phyloP scores from a whole-genome alignment of 371 early-diverging fungal genomes.

The Syncephalastrum sp. region DNA sequence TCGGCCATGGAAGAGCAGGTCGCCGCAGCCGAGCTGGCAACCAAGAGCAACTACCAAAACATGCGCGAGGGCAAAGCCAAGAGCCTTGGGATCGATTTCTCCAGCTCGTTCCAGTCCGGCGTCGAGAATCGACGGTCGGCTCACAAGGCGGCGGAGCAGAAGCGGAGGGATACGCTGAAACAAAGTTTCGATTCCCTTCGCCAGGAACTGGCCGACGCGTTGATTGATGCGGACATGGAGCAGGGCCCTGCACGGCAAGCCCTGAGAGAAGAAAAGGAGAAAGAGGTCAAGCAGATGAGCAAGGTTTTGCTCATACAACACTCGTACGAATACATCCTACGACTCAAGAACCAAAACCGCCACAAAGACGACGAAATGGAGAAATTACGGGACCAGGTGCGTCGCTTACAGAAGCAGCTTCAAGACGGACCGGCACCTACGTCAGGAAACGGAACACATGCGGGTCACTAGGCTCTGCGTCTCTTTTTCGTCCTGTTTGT shows the following conservation, averaged over 20 bases:
- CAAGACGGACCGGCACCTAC: constrained; percentile 24
- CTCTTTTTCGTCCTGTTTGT: constrained; percentile 2
- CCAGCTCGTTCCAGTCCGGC: constrained; percentile 67
- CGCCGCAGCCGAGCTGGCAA: constrained; percentile 56
- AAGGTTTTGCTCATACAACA: constrained; percentile 48
- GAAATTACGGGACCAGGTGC: constrained; percentile 37
- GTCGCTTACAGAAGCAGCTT: constrained; percentile 26
- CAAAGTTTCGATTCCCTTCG: constrained; percentile 84
- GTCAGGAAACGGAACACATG: constrained; percentile 33
- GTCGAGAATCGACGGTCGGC: constrained; percentile 75
- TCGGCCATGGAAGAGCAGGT: constrained; percentile 47
- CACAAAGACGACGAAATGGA: constrained; percentile 40
- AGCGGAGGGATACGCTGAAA: constrained; percentile 88
- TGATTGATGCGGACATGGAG: constrained; percentile 39
- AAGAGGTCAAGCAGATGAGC: constrained; percentile 54
- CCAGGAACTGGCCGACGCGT: constrained; percentile 63
- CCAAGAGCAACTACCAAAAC: constrained; percentile 86
- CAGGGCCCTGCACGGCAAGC: constrained; percentile 6
- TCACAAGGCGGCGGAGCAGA: constrained; percentile 93
- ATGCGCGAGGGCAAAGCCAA: constrained; percentile 83
- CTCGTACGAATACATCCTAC: constrained; percentile 60
- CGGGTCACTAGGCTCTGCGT: constrained; percentile 9
- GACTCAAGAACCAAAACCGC: constrained; percentile 45
- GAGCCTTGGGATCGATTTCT: constrained; percentile 71
- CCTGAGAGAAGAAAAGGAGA: constrained; percentile 28